Conservation (phyloP, 2,329 filamentous ascomycete species). For the Exophiala sp. region DNA sequence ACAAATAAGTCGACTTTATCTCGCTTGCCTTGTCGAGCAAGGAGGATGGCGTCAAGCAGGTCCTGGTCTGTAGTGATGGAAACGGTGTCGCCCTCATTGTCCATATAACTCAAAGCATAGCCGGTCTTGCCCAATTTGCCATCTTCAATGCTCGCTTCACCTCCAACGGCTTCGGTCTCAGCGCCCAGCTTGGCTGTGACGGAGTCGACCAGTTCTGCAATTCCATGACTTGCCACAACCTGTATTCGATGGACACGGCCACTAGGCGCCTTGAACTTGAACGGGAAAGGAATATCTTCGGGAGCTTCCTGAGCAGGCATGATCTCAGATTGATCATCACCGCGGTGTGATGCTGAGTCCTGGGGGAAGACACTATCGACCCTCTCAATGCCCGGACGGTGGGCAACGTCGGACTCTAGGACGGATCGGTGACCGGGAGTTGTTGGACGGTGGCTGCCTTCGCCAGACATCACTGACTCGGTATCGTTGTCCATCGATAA, state of each 20-base stretch:
- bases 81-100: constrained; percentile 94
- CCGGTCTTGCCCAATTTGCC: constrained; percentile 73
- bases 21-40: constrained; percentile 70
- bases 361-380: constrained; percentile 85
- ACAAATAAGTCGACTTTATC: constrained; percentile 98
- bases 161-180: constrained; percentile 81
- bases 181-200: constrained; percentile 80
- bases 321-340: constrained; percentile 66
- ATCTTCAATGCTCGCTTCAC: constrained; percentile 71
- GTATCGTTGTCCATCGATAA: constrained; percentile 91
- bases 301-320: constrained; percentile 50
- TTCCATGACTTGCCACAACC: constrained; percentile 73
- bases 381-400: constrained; percentile 59
- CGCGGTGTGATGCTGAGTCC: constrained; percentile 91
- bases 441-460: constrained; percentile 70
- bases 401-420: constrained; percentile 71
- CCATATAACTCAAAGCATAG: constrained; percentile 90
- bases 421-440: constrained; percentile 69
- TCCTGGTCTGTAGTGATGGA: constrained; percentile 96
- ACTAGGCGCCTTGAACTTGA: constrained; percentile 98
- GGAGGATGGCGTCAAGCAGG: constrained; percentile 79
- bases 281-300: constrained; percentile 80
- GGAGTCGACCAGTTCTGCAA: constrained; percentile 71
- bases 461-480: constrained; percentile 93
- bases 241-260: constrained; percentile 92